A percentile compares a stretch with the other conserved stretches of the same genome.
phyloP scores from a whole-genome alignment of 805 yeast genomes.

The Cyberlindnera mrakii region DNA sequence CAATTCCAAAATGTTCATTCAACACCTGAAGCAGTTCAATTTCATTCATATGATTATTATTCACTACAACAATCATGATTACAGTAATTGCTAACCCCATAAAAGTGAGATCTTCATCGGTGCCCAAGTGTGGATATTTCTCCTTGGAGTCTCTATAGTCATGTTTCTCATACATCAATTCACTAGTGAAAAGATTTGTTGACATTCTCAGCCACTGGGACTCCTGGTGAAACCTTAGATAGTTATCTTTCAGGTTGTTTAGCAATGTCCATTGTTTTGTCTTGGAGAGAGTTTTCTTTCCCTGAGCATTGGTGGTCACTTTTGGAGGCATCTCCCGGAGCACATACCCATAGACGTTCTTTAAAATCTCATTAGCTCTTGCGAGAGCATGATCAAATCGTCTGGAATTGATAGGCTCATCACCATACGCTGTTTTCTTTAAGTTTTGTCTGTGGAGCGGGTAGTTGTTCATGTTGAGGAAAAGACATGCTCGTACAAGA shows the following conservation, averaged over 20 bases:
- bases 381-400: slow-evolving; percentile 4
- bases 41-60: slow-evolving; percentile 30
- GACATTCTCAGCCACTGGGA: slow-evolving; percentile 11
- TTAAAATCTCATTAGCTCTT: slow-evolving; percentile 3
- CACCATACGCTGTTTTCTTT: slow-evolving; percentile 9
- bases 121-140: slow-evolving; percentile 8
- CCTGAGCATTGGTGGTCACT: slow-evolving; percentile 5
- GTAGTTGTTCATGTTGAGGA: slow-evolving; percentile 5
- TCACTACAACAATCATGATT: slow-evolving; percentile 18
- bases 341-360: slow-evolving; percentile 8
- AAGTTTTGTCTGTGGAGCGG: slow-evolving; percentile 11
- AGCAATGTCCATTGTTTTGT: slow-evolving; percentile 15
- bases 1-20: slow-evolving; percentile 28
- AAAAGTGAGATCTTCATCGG: slow-evolving; percentile 14
- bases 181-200: slow-evolving; percentile 16
- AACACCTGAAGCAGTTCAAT: slow-evolving; percentile 35
- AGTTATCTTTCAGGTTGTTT: slow-evolving; percentile 8
- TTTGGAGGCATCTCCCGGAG: slow-evolving; percentile 11
- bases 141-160: slow-evolving; percentile 21
- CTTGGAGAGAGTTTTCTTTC: slow-evolving; percentile 8
- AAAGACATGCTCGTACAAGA: slow-evolving; percentile 9
- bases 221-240: slow-evolving; percentile 14
- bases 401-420: background rate
- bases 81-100: slow-evolving; percentile 20
- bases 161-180: slow-evolving; percentile 17